Percentiles rank a stretch among this genome's conserved stretches.
Conservation (phyloP, 106 monocot genomes). For the Agapanthus africanus region DNA sequence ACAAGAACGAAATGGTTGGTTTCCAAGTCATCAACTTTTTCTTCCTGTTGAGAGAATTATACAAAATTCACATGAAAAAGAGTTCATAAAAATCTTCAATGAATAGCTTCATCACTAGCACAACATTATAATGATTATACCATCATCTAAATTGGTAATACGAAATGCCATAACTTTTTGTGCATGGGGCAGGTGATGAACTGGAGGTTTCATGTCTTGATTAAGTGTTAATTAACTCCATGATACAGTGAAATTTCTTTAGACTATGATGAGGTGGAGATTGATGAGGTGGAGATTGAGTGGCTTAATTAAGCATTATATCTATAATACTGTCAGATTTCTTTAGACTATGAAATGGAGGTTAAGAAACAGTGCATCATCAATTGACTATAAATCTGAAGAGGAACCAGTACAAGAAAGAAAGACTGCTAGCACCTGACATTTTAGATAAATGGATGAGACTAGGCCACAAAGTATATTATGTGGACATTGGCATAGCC, state of each 20-base stretch:
- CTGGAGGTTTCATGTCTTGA: no score
- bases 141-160: no score
- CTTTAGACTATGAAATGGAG: neutral
- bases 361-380: neutral
- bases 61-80: no score
- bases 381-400: neutral
- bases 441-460: neutral
- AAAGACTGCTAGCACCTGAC: neutral
- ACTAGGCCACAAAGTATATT: neutral
- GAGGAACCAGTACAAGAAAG: neutral
- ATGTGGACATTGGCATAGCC: neutral
- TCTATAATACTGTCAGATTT: neutral
- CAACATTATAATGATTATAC: no score
- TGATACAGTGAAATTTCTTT: no score
- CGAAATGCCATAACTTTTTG: no score
- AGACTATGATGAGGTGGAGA: no score
- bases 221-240: no score
- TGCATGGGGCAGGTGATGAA: no score
- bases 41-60: constrained; percentile 35
- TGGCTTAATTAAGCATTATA: neutral
- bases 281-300: neutral
- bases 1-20: constrained; percentile 77
- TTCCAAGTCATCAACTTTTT: constrained; percentile 64
- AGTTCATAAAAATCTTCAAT: no score
- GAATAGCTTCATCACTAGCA: no score